phyloP scores from a whole-genome alignment of 2,329 filamentous ascomycete genomes.

The Cercospora beticola region DNA sequence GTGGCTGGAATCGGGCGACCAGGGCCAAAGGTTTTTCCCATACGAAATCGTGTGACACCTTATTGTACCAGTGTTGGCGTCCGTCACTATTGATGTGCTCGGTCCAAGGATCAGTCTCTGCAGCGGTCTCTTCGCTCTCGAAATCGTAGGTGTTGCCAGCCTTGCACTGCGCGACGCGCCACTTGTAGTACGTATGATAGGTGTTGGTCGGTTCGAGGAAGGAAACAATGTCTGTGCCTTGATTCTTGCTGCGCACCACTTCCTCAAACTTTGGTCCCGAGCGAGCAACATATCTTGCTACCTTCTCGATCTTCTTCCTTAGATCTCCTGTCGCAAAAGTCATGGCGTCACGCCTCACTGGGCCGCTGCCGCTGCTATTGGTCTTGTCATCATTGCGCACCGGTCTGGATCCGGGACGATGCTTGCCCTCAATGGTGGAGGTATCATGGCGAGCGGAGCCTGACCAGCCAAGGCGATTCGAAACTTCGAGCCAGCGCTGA shows the following conservation, averaged over 20 bases:
- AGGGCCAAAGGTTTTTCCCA: background rate
- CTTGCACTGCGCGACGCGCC: slow-evolving; percentile 83
- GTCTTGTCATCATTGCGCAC: background rate
- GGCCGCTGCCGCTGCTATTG: background rate
- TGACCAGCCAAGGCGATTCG: background rate
- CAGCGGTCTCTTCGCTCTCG: background rate
- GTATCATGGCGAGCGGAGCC: no score
- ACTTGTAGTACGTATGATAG: slow-evolving; percentile 85
- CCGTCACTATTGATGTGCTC: background rate
- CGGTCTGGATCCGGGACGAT: background rate
- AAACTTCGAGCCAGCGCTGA: background rate
- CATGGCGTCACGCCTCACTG: background rate
- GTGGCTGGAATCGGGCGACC: background rate
- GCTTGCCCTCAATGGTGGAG: background rate
- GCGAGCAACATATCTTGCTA: slow-evolving; percentile 82
- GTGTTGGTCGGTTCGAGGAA: slow-evolving; percentile 79
- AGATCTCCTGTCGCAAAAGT: slow-evolving; percentile 70
- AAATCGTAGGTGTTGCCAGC: slow-evolving; percentile 62
- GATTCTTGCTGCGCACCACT: slow-evolving; percentile 80
- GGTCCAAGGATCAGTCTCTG: background rate
- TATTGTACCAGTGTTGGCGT: background rate
- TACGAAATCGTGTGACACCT: background rate
- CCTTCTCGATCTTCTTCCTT: slow-evolving; percentile 83
- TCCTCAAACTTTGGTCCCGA: slow-evolving; percentile 70
- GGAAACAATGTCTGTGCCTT: slow-evolving; percentile 82